Evolutionary conservation across 495 filamentous ascomycete genomes (phyloP).

Genomic region (Aspergillus homomorphus): DNA sequence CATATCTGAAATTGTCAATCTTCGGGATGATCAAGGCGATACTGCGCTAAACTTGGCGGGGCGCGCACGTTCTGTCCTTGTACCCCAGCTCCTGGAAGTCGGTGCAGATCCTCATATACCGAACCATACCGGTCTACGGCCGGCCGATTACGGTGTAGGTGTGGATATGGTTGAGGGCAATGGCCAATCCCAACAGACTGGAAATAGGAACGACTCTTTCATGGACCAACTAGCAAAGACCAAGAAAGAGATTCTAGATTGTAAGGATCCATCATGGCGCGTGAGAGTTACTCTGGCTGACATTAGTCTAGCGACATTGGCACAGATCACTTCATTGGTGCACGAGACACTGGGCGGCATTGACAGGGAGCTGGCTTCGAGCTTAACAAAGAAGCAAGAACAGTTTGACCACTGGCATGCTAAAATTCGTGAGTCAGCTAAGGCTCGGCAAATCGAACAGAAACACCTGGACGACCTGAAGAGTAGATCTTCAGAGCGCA

Average conservation of each 20-base stretch:
- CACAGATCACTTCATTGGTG: constrained; percentile 41
- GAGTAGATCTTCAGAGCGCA: constrained; percentile 53
- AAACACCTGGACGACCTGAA: constrained; percentile 65
- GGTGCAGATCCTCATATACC: constrained; percentile 85
- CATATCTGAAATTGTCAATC: constrained; percentile 93
- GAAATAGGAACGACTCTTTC: constrained; percentile 46
- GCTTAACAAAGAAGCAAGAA: constrained; percentile 76
- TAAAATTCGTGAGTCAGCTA: constrained; percentile 74
- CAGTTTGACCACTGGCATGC: constrained; percentile 72
- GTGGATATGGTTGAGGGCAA: constrained; percentile 53
- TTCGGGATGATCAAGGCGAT: constrained; percentile 86
- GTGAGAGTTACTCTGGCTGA: constrained; percentile 20
- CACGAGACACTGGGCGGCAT: constrained; percentile 60
- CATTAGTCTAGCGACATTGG: constrained; percentile 60
- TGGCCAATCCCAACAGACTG: constrained; percentile 47
- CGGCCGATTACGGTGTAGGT: constrained; percentile 89
- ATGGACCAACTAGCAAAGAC: constrained; percentile 61
- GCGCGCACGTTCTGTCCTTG: constrained; percentile 86
- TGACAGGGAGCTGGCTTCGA: constrained; percentile 68
- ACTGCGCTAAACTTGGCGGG: constrained; percentile 93
- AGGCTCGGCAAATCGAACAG: constrained; percentile 70
- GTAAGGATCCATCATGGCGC: constrained; percentile 21
- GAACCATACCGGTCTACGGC: constrained; percentile 81
- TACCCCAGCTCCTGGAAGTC: constrained; percentile 89
- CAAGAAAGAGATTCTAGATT: constrained; percentile 46